These are phyloP conservation scores for Laguncularia racemosa DNA, from an alignment of 345 rosid genomes.

Conservation along the genomic window DNA sequence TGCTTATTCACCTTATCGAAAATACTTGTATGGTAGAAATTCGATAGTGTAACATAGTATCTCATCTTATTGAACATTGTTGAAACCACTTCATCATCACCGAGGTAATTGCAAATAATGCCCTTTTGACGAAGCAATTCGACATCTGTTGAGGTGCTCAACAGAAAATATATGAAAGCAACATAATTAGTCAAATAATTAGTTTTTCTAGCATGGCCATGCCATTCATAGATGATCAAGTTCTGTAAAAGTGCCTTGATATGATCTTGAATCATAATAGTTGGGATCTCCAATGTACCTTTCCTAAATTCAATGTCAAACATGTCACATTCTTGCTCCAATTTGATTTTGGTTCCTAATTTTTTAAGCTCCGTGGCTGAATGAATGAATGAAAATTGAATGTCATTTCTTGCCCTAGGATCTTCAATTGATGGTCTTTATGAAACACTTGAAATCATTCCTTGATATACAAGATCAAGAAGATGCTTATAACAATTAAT, in stretches of 20 bases:
- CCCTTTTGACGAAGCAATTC: not conserved
- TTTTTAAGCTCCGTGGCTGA: not conserved
- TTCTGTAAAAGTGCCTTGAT: not conserved
- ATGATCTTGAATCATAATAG: not conserved
- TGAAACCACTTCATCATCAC: not conserved
- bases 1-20: not conserved
- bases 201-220: too few species aligned
- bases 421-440: not conserved
- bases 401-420: not conserved
- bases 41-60: not conserved
- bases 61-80: not conserved
- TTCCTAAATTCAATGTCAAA: not conserved
- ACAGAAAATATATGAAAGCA: not conserved
- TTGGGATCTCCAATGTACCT: not conserved
- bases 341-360: not conserved
- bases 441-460: not conserved
- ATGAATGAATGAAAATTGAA: not conserved
- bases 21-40: not conserved
- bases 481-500: too few species aligned
- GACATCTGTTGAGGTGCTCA: not conserved
- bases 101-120: not conserved
- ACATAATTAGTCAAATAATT: not conserved
- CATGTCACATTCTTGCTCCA: not conserved
- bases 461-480: too few species aligned
- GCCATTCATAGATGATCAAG: not conserved